A percentile compares a stretch with the other conserved stretches of the same genome.
Conservation (phyloP, 140 eudicot species). For the Flaveria floridana region DNA sequence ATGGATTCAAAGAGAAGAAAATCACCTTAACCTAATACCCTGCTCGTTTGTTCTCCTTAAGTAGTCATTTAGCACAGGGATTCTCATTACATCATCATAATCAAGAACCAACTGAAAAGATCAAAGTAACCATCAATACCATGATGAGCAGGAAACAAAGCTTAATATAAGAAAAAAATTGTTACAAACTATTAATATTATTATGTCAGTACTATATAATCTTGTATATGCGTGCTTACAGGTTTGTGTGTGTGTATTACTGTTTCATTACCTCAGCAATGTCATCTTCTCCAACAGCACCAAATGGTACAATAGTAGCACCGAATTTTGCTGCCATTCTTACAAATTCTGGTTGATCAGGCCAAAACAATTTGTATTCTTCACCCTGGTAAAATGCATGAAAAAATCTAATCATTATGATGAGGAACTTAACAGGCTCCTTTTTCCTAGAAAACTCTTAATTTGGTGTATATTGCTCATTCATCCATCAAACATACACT, state of each 20-base stretch:
- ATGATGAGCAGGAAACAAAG: background rate
- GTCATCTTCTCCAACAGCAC: conserved; percentile 88
- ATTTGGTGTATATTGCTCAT: background rate
- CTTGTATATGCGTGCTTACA: background rate
- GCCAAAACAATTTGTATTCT: conserved; percentile 79
- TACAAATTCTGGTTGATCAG: conserved; percentile 84
- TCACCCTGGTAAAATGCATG: conserved; percentile 57
- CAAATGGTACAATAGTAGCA: conserved; percentile 84
- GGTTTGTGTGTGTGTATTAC: background rate
- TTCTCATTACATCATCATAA: conserved; percentile 70
- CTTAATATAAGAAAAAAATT: conserved; percentile 1
- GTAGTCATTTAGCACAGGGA: conserved; percentile 55
- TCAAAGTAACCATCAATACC: conserved; percentile 16
- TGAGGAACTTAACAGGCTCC: background rate
- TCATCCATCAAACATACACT: background rate
- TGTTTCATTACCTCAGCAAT: conserved; percentile 51
- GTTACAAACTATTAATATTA: background rate
- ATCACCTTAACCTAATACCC: conserved; percentile 57
- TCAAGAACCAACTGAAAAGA: conserved; percentile 75
- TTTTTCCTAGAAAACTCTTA: background rate
- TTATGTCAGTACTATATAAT: background rate
- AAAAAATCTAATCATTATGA: background rate
- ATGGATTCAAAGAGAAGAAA: background rate
- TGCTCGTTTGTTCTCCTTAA: conserved; percentile 35
- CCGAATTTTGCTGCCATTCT: conserved; percentile 91